These are phyloP conservation scores for Herpetomonas tarakana DNA, from an alignment of 208 protist species.

Conservation along the genomic window DNA sequence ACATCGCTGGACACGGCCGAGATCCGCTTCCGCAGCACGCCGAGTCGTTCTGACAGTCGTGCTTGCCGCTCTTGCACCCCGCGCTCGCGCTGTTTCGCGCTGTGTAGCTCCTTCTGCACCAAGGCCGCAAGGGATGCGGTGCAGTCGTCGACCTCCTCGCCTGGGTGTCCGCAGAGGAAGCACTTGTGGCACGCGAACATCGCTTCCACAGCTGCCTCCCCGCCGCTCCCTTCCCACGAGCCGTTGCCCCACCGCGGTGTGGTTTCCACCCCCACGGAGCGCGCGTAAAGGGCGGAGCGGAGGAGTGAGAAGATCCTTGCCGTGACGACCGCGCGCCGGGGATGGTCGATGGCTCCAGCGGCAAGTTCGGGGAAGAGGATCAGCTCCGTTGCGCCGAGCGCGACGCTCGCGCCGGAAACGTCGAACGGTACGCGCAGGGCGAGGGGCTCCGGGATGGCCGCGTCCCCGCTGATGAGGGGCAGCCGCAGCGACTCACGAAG, in stretches of 20 bases:
- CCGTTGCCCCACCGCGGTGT: neutral
- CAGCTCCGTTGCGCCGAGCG: slow-evolving; percentile 51
- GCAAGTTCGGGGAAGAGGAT: slow-evolving; percentile 43
- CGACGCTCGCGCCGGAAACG: slow-evolving; percentile 43
- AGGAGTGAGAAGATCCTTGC: slow-evolving; percentile 32
- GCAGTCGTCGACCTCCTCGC: slow-evolving; percentile 13
- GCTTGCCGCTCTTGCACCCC: slow-evolving; percentile 22
- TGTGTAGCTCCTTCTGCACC: slow-evolving; percentile 15
- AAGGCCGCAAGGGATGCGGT: slow-evolving; percentile 11
- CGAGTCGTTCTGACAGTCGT: slow-evolving; percentile 23
- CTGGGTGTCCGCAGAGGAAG: slow-evolving; percentile 23
- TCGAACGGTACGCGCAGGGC: slow-evolving; percentile 67
- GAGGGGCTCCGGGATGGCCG: slow-evolving; percentile 43
- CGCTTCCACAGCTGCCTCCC: neutral
- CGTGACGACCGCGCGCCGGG: slow-evolving; percentile 6
- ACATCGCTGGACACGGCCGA: slow-evolving; percentile 12
- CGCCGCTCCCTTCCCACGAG: neutral
- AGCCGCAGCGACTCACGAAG: slow-evolving; percentile 18
- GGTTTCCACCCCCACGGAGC: slow-evolving; percentile 17
- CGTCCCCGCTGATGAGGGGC: slow-evolving; percentile 32
- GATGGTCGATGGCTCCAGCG: neutral
- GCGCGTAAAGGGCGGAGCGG: slow-evolving; percentile 37
- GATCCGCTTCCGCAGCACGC: slow-evolving; percentile 16
- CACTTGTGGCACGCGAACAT: neutral
- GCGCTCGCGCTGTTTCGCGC: slow-evolving; percentile 19